Evolutionary conservation across 257 asterid genomes (phyloP).

Genomic region (Solanum rostratum): DNA sequence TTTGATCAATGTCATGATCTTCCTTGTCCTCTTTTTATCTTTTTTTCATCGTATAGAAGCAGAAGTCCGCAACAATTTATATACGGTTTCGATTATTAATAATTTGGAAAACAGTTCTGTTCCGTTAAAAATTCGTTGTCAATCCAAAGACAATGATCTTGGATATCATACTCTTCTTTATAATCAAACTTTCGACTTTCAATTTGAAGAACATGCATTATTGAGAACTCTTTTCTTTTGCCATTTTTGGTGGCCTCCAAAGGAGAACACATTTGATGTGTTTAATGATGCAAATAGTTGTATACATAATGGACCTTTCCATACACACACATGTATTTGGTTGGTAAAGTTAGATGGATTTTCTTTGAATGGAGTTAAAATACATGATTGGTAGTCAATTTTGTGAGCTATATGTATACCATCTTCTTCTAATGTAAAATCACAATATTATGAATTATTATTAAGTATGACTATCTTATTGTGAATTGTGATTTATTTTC

Average conservation of each 20-base stretch:
- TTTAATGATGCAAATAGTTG: neutral
- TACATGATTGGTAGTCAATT: neutral
- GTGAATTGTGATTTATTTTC: neutral
- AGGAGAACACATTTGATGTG: neutral
- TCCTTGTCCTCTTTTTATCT: neutral
- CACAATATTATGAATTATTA: neutral
- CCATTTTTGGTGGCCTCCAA: constrained; percentile 1
- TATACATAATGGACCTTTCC: neutral
- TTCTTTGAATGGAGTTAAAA: neutral
- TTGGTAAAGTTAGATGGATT: neutral
- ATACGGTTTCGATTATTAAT: neutral
- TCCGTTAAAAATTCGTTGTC: neutral
- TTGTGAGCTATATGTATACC: neutral
- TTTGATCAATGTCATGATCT: neutral
- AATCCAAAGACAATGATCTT: neutral
- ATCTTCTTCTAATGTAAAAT: neutral
- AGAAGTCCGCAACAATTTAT: neutral
- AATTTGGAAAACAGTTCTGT: neutral
- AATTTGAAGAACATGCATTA: neutral
- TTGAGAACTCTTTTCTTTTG: neutral
- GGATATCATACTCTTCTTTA: neutral
- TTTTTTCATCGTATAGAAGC: neutral
- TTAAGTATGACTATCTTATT: neutral
- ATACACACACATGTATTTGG: neutral
- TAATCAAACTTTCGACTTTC: neutral